Percentiles rank a stretch among this genome's conserved stretches.
These are phyloP conservation scores for Coemansia nantahalensis DNA, from an alignment of 192 early-diverging fungal species.

Conservation along the genomic window DNA sequence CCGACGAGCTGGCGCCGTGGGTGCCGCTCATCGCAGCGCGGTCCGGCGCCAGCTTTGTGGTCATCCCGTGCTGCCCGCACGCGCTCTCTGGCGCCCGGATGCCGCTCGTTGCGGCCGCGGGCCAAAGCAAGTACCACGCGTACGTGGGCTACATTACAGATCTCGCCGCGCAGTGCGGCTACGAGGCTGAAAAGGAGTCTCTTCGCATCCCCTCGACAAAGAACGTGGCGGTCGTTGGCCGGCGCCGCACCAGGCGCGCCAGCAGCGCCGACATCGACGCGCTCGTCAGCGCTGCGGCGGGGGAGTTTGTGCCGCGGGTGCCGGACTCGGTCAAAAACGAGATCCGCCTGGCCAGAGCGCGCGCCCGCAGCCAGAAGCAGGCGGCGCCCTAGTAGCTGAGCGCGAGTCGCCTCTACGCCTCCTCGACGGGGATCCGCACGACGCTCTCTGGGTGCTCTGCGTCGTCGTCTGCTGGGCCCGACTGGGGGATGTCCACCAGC, in stretches of 20 bases:
- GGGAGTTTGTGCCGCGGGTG: constrained; percentile 30
- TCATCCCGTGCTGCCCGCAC: constrained; percentile 86
- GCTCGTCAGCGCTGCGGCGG: constrained; percentile 6
- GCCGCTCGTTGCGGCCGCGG: constrained; percentile 29
- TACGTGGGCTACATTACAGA: constrained; percentile 63
- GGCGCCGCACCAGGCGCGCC: constrained; percentile 11
- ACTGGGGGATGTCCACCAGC: constrained; percentile 44
- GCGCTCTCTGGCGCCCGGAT: constrained; percentile 66
- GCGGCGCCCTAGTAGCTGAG: no score
- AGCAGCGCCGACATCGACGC: constrained; percentile 1
- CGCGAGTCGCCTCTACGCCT: no score
- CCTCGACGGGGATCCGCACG: constrained; percentile 46
- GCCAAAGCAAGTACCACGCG: constrained; percentile 65
- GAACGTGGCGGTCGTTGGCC: constrained; percentile 71
- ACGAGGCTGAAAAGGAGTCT: constrained; percentile 58
- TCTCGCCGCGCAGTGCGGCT: constrained; percentile 59
- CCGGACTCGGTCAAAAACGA: constrained; percentile 45
- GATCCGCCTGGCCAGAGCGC: constrained; percentile 26
- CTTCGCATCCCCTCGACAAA: constrained; percentile 81
- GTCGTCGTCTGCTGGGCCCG: constrained; percentile 34
- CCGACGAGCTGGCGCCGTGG: constrained; percentile 86
- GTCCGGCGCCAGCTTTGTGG: constrained; percentile 48
- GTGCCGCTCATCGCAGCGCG: constrained; percentile 72
- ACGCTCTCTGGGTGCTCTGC: constrained; percentile 45
- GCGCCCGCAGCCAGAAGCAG: constrained; percentile 11